These are phyloP conservation scores for Yamadazyma philogaea DNA, from an alignment of 805 yeast species.

Conservation along the genomic window DNA sequence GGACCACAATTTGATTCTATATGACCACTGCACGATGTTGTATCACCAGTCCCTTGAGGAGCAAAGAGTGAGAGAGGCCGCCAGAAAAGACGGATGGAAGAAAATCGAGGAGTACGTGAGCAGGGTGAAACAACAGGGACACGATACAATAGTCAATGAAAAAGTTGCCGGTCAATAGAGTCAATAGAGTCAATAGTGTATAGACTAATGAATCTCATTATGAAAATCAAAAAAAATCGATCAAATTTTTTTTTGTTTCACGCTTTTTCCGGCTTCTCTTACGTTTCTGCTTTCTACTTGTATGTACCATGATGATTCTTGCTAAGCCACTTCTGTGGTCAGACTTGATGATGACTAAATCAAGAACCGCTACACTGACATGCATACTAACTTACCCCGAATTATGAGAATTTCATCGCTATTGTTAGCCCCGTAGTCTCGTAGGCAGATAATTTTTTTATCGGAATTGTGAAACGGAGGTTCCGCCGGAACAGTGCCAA, in stretches of 20 bases:
- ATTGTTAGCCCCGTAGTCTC: background rate
- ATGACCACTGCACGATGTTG: conserved; percentile 87
- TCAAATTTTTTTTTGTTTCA: background rate
- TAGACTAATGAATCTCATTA: background rate
- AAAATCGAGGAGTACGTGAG: conserved; percentile 48
- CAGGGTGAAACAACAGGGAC: conserved; percentile 4
- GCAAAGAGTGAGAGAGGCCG: conserved; percentile 59
- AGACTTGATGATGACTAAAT: conserved; percentile 19
- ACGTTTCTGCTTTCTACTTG: too few relatives aligned
- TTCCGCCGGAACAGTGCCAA: conserved; percentile 7
- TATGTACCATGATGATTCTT: conserved; percentile 23
- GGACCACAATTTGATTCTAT: conserved; percentile 87
- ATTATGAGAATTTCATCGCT: too few relatives aligned
- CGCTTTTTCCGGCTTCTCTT: background rate
- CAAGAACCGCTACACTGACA: conserved; percentile 39
- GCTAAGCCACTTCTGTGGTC: conserved; percentile 17
- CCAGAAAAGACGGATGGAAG: conserved; percentile 69
- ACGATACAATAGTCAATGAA: conserved; percentile 5
- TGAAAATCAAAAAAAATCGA: background rate
- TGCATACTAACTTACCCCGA: conserved; percentile 12
- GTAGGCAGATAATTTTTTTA: background rate
- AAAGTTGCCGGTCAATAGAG: conserved; percentile 13
- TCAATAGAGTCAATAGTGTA: background rate
- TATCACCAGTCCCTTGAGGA: conserved; percentile 79
- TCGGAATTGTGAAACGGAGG: too few relatives aligned